phyloP scores from a whole-genome alignment of 169 alveolate species.

The Plasmodium inui region DNA sequence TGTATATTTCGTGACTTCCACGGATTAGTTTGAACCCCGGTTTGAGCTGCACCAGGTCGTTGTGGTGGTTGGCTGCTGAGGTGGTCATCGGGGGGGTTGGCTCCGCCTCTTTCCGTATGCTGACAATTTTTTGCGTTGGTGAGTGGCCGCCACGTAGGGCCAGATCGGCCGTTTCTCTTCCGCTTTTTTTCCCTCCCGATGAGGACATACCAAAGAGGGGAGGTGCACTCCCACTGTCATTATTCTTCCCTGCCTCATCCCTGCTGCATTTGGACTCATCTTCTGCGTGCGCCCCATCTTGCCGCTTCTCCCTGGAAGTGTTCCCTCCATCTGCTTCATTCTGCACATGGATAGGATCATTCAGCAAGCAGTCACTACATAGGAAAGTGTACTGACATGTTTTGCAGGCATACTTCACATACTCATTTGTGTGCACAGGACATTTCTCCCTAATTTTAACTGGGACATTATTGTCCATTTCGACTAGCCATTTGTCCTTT shows the following conservation, averaged over 20 bases:
- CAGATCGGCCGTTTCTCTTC: neutral
- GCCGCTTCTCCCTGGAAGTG: neutral
- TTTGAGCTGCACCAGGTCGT: slow-evolving; percentile 18
- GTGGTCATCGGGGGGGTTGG: neutral
- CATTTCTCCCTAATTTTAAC: slow-evolving; percentile 70
- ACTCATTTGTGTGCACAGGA: slow-evolving; percentile 40
- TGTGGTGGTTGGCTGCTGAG: too few relatives aligned
- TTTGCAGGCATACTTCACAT: slow-evolving; percentile 60
- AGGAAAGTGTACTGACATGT: slow-evolving; percentile 37
- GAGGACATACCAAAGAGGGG: neutral
- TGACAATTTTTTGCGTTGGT: neutral
- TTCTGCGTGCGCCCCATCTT: neutral
- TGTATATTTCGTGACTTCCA: slow-evolving; percentile 50
- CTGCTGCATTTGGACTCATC: neutral
- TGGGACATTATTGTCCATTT: slow-evolving; percentile 33
- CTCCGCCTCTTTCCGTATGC: neutral
- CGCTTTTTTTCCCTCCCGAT: neutral
- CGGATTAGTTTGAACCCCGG: slow-evolving; percentile 72
- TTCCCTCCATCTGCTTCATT: neutral
- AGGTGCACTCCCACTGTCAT: neutral
- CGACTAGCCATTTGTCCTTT: slow-evolving; percentile 73
- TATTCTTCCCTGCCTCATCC: neutral
- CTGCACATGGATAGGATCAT: slow-evolving; percentile 63
- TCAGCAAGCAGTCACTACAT: slow-evolving; percentile 63
- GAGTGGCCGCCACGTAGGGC: neutral